Conservation (phyloP, 2,329 filamentous ascomycete species). For the Pseudogymnoascus sp. region DNA sequence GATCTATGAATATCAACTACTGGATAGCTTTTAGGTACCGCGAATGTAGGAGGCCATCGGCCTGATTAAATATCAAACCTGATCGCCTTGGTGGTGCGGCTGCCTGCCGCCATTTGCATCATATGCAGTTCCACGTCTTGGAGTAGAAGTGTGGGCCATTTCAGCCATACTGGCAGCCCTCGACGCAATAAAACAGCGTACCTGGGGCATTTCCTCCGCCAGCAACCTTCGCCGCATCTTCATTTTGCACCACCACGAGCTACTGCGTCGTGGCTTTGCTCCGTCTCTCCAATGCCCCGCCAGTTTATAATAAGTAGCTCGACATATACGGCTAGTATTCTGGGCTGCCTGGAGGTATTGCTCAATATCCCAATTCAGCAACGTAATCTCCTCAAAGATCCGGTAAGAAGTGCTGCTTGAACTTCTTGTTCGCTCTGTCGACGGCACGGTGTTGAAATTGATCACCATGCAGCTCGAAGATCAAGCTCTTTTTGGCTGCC, state of each 20-base stretch:
- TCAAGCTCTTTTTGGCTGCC: constrained; percentile 40
- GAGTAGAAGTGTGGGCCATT: background rate
- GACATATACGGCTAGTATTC: background rate
- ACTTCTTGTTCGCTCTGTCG: constrained; percentile 84
- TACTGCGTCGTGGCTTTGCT: background rate
- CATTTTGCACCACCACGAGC: background rate
- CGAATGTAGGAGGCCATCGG: background rate
- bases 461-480: constrained; percentile 80
- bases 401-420: constrained; percentile 73
- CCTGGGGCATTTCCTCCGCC: background rate
- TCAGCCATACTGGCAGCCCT: background rate
- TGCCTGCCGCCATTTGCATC: background rate
- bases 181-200: background rate
- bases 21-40: background rate
- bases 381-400: constrained; percentile 49
- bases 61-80: background rate
- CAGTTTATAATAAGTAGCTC: background rate
- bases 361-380: background rate
- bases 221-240: background rate
- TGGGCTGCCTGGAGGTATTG: background rate
- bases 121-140: background rate
- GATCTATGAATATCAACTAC: background rate
- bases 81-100: background rate
- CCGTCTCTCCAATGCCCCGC: background rate
- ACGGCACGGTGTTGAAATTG: constrained; percentile 77